These are phyloP conservation scores for Aureobasidium sp. DNA, from an alignment of 2,329 filamentous ascomycete genomes.

Conservation along the genomic window DNA sequence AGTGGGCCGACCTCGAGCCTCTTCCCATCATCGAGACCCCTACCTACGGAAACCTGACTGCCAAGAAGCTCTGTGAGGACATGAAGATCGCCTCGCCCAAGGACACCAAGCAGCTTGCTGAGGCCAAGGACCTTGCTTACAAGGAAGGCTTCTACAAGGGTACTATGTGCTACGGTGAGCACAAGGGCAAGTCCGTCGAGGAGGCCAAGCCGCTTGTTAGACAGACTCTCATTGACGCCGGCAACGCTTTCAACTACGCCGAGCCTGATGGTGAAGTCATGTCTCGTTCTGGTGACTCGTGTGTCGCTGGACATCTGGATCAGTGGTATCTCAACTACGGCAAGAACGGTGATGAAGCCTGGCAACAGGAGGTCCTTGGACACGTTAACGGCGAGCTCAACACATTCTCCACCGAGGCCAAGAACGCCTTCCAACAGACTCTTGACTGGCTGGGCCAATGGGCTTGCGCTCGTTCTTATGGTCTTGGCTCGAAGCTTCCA, in stretches of 20 bases:
- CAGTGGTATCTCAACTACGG: constrained; percentile 99
- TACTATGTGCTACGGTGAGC: constrained; percentile 78
- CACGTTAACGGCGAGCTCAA: constrained; percentile 68
- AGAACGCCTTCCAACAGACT: constrained; percentile 65
- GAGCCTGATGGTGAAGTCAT: constrained; percentile 88
- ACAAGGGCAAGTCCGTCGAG: constrained; percentile 78
- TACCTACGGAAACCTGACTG: constrained; percentile 75
- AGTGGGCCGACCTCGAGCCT: constrained; percentile 90
- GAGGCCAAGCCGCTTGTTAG: constrained; percentile 79
- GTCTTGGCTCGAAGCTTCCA: constrained; percentile 85
- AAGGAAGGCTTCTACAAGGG: constrained; percentile 98
- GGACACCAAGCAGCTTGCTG: constrained; percentile 78
- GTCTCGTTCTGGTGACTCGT: constrained; percentile 83
- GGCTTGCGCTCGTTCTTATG: constrained; percentile 88
- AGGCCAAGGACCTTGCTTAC: constrained; percentile 94
- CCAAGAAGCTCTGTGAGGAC: constrained; percentile 76
- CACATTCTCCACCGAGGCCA: constrained; percentile 58
- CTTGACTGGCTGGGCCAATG: constrained; percentile 91
- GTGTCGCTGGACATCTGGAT: constrained; percentile 84
- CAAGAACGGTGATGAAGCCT: constrained; percentile 62
- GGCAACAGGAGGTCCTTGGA: constrained; percentile 67
- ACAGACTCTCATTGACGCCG: constrained; percentile 64
- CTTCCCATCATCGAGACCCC: constrained; percentile 84
- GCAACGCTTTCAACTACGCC: constrained; percentile 81
- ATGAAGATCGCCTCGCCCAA: constrained; percentile 97